These are phyloP conservation scores for Alternaria viburni DNA, from an alignment of 2,329 filamentous ascomycete genomes.

Conservation along the genomic window DNA sequence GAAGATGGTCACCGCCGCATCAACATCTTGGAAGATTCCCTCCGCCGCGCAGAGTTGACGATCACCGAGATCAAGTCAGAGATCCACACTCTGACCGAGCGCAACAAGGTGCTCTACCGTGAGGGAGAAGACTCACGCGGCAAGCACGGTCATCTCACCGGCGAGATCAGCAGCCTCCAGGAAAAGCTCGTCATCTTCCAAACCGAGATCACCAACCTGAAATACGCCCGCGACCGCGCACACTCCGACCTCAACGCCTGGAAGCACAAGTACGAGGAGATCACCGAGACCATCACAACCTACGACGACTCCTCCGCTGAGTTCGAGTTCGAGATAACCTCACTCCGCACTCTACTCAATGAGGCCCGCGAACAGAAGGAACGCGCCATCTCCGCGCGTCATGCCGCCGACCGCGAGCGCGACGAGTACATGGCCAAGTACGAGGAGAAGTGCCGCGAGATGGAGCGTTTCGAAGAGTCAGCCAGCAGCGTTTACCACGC, in stretches of 20 bases:
- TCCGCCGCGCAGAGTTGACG: slow-evolving; percentile 25
- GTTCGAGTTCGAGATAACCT: slow-evolving; percentile 33
- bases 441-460: slow-evolving; percentile 33
- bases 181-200: slow-evolving; percentile 26
- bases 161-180: slow-evolving; percentile 19
- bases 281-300: slow-evolving; percentile 29
- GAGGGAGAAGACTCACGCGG: slow-evolving; percentile 26
- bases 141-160: slow-evolving; percentile 21
- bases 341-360: slow-evolving; percentile 24
- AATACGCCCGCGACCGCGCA: slow-evolving; percentile 25
- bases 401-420: slow-evolving; percentile 31
- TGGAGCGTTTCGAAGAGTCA: slow-evolving; percentile 29
- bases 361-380: slow-evolving; percentile 35
- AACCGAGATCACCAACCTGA: slow-evolving; percentile 27
- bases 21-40: slow-evolving; percentile 25
- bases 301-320: slow-evolving; percentile 27
- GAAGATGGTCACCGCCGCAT: slow-evolving; percentile 25
- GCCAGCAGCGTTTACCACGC: slow-evolving; percentile 23
- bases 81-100: slow-evolving; percentile 24
- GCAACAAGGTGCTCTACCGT: slow-evolving; percentile 21
- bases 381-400: slow-evolving; percentile 25
- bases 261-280: slow-evolving; percentile 34
- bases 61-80: slow-evolving; percentile 20
- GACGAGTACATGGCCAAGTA: slow-evolving; percentile 30
- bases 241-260: slow-evolving; percentile 26